Base-by-base conservation (phyloP, 148 eudicot species). In the Vaccinium darrowii region DNA sequence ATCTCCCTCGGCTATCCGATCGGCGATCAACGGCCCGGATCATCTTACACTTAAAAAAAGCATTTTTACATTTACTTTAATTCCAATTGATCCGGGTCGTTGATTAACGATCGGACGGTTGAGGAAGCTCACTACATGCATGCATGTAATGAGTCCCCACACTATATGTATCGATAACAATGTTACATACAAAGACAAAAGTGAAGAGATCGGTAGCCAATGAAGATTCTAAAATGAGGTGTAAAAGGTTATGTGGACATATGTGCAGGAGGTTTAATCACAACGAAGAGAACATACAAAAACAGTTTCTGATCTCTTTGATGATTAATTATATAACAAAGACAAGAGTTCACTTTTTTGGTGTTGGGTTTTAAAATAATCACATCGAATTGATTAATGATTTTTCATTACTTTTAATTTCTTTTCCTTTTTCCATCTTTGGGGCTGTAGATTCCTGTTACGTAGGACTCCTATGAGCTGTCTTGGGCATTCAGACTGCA, bases 381-480 rank as follows among this genome's bases (percentile, higher is more conserved):
- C 58, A 6, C 43, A 23, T 33, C 62, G 21, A 36, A 49, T 81
- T 21, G 13, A 43, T 81, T 39, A 81, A 16, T 39, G 10, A 33
- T 47, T 5, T 19, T 19, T 62, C 23, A 76, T 81, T 43, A 30
- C n/a, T 79, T 5, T 25, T 30, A 12, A 71, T 79, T 54, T 7
- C 56, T 81, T 43, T 81, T 47, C 23, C 33, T 81, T 63, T 63
- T 81, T 78, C 23, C 75, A 57, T 81, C 83, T 81, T 81, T 81
- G 5, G 57, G 74, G 83, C 83, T 81, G 83, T 81, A 67, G 74
- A 81, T 60, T 81, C 83, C 50, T 62, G 83, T n/a, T 33, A 63
- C 19, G 74, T n/a, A 11, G 36, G 56, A 47, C 33, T n/a, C 80
- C 56, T 39, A 60, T 60, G 75, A 23, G 57, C 83, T 81, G 50